These are phyloP conservation scores for Cryptococcus sp. DNA, from an alignment of 1,284 basidiomycete species.

Conservation along the genomic window DNA sequence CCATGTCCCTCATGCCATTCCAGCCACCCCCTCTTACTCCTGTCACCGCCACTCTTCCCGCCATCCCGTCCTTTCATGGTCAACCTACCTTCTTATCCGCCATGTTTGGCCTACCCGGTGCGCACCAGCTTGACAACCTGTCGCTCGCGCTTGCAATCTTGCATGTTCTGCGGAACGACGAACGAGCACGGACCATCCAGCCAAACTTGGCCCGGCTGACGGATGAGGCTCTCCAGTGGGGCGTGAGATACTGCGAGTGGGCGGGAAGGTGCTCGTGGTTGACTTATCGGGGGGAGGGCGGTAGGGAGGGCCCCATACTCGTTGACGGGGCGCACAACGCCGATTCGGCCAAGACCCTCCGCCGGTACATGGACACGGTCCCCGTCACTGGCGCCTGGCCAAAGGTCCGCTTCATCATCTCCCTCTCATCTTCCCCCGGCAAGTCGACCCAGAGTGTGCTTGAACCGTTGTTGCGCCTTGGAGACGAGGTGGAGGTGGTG, in stretches of 20 bases:
- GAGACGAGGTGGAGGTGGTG: conserved; percentile 57
- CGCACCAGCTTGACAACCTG: conserved; percentile 78
- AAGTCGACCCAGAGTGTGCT: conserved; percentile 71
- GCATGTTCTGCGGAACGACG: conserved; percentile 58
- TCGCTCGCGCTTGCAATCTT: conserved; percentile 66
- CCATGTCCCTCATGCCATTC: conserved; percentile 39
- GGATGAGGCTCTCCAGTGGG: conserved; percentile 55
- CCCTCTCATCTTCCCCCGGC: conserved; percentile 73
- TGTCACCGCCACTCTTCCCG: conserved; percentile 22
- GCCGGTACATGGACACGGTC: conserved; percentile 64
- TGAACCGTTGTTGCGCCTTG: conserved; percentile 57
- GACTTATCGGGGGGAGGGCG: conserved; percentile 49
- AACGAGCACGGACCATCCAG: conserved; percentile 40
- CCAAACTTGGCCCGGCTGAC: conserved; percentile 51
- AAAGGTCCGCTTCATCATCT: conserved; percentile 60
- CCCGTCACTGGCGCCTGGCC: conserved; percentile 20
- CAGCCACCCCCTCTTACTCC: conserved; percentile 14
- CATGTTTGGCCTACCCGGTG: conserved; percentile 58
- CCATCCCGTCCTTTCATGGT: neutral
- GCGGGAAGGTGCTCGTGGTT: conserved; percentile 76
- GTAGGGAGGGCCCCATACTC: conserved; percentile 54
- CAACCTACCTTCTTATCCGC: no score
- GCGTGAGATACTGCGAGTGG: conserved; percentile 67
- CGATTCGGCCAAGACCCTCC: conserved; percentile 70
- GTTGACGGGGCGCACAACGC: conserved; percentile 95